Base-by-base conservation (phyloP, 768 basidiomycete genomes). In the Tylopilus felleus region DNA sequence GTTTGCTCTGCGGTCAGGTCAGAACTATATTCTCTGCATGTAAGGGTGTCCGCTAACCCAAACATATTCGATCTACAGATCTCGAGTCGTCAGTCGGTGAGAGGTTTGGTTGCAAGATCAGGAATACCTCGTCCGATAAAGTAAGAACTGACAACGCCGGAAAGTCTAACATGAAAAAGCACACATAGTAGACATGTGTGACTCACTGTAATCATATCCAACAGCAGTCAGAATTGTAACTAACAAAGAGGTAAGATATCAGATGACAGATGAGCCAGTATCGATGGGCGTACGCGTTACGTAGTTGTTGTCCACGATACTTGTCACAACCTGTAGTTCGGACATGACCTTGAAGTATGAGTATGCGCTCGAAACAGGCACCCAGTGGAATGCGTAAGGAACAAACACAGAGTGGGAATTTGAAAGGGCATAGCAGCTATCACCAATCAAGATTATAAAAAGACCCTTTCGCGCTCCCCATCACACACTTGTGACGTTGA, bases 121-220 rank as follows among this genome's bases (percentile, higher is more conserved):
- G 36, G 31, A 16, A 35, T n/a, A 57, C 58, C 58, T 59, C 51
- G 13, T 49, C 16, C 7, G 55, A n/a, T 16, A 59, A 38, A 13
- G 55, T 56, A 22, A 56, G 49, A 16, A 56, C 57, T 56, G 19
- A n/a, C n/a, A 29, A 40, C 12, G 10, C 41, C 10, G 3, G 28
- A 1, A 31, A 58, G 46, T 43, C 38, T 19, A 5, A 3, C 35
- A 19, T 6, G 10, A 19, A 7, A 39, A 22, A 9, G n/a, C n/a
- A n/a, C 14, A 25, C 4, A 42, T 33, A 3, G n/a, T 8, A 16
- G 9, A 19, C 8, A 41, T 16, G 29, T n/a, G n/a, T 5, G 17
- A 10, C 57, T 51, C 36, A 51, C 53, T 36, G 36, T 58, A 45
- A 44, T 57, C 49, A 31, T 57, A 50, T 35, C 52, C 49, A 33